Conservation (phyloP, 2,329 filamentous ascomycete species). For the Penicillium sp. region DNA sequence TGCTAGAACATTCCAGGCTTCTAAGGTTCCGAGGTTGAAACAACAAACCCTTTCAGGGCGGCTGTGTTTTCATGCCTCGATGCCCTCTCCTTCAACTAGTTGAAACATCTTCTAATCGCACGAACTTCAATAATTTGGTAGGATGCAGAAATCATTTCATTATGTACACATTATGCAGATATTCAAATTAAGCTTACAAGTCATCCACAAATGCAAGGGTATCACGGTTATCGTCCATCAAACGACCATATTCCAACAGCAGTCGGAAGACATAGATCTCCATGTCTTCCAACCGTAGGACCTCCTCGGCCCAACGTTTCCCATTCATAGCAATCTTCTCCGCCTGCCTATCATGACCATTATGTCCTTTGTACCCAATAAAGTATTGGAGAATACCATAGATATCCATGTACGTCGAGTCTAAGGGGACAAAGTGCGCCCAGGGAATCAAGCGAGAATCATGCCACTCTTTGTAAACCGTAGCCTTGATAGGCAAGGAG, state of each 20-base stretch:
- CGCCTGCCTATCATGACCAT: conserved; percentile 54
- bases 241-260: conserved; percentile 34
- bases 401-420: conserved; percentile 52
- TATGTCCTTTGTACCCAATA: conserved; percentile 63
- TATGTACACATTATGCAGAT: neutral
- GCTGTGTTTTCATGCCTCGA: too few relatives aligned
- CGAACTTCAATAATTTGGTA: neutral
- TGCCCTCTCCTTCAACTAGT: too few relatives aligned
- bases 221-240: conserved; percentile 1
- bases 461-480: conserved; percentile 78
- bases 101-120: neutral
- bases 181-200: neutral
- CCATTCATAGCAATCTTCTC: conserved; percentile 65
- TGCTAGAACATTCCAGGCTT: too few relatives aligned
- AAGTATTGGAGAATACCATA: conserved; percentile 55
- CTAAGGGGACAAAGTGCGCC: conserved; percentile 55
- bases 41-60: too few relatives aligned
- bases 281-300: conserved; percentile 71
- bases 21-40: too few relatives aligned
- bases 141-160: neutral
- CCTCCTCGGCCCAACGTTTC: conserved; percentile 66
- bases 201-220: neutral
- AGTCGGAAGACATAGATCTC: conserved; percentile 67
- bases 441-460: conserved; percentile 52
- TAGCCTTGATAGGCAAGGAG: conserved; percentile 72